A percentile compares a stretch with the other conserved stretches of the same genome.
Conservation (phyloP, 495 filamentous ascomycete genomes). For the Penicillium dipodomyicola region DNA sequence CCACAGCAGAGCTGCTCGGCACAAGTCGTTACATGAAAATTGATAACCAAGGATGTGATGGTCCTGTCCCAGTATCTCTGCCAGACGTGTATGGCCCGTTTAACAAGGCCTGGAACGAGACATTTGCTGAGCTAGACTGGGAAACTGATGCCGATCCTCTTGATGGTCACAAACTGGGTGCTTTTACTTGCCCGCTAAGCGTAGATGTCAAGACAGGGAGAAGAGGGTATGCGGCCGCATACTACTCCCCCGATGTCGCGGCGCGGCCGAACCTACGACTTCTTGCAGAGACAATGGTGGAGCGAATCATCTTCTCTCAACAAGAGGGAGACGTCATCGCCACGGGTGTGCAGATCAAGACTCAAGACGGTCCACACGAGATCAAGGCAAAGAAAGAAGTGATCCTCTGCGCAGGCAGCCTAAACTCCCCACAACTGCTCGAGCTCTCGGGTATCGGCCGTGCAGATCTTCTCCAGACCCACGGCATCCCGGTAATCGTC, state of each 20-base stretch:
- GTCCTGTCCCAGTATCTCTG: constrained; percentile 27
- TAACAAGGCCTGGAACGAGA: constrained; percentile 29
- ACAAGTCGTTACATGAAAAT: constrained; percentile 17
- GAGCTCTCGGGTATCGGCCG: constrained; percentile 59
- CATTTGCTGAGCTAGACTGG: constrained; percentile 25
- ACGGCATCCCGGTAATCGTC: constrained; percentile 36
- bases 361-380: constrained; percentile 21
- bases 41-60: constrained; percentile 19
- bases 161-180: constrained; percentile 22
- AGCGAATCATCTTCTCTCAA: constrained; percentile 37
- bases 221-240: constrained; percentile 41
- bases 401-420: constrained; percentile 53
- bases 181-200: constrained; percentile 20
- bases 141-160: constrained; percentile 24
- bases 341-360: constrained; percentile 39
- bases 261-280: constrained; percentile 47
- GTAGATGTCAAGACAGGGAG: constrained; percentile 25
- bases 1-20: constrained; percentile 12
- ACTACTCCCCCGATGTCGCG: constrained; percentile 28
- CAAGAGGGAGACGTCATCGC: constrained; percentile 22
- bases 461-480: constrained; percentile 23
- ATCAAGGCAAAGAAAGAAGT: constrained; percentile 54
- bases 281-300: constrained; percentile 43
- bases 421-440: constrained; percentile 54
- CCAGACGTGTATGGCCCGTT: constrained; percentile 24